These are phyloP conservation scores for Colletotrichum karsti DNA, from an alignment of 2,329 filamentous ascomycete genomes.

Conservation along the genomic window DNA sequence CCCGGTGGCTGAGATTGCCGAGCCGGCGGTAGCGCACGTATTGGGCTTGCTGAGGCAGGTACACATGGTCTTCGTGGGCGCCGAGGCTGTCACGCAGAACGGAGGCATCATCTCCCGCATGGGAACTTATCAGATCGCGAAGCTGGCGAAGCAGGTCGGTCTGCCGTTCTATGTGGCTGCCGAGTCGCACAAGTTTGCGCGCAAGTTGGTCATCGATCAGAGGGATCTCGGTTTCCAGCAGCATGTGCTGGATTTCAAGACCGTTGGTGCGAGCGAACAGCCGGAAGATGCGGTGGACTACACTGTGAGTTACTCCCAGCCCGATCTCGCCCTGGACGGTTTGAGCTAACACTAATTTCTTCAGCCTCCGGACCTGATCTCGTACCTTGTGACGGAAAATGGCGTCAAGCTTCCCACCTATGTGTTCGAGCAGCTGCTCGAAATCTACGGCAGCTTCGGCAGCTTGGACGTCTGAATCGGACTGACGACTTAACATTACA, in stretches of 20 bases:
- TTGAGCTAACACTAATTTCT: constrained; percentile 22
- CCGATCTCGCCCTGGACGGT: too few relatives aligned
- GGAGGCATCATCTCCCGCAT: constrained; percentile 91
- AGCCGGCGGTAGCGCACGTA: constrained; percentile 78
- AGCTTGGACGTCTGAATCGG: constrained; percentile 39
- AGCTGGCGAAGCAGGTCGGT: constrained; percentile 74
- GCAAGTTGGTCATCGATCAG: constrained; percentile 84
- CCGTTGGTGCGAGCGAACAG: constrained; percentile 54
- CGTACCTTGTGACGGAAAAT: constrained; percentile 79
- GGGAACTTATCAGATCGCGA: constrained; percentile 86
- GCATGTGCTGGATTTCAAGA: constrained; percentile 77
- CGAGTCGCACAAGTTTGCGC: constrained; percentile 96
- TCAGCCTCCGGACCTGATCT: constrained; percentile 73
- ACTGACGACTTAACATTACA: neutral
- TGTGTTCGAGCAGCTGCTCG: constrained; percentile 75
- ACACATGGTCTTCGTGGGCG: constrained; percentile 72
- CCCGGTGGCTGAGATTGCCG: constrained; percentile 73
- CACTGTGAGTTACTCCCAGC: constrained; percentile 59
- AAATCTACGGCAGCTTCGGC: constrained; percentile 61
- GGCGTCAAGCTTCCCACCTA: constrained; percentile 76
- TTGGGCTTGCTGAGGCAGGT: constrained; percentile 65
- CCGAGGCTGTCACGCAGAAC: constrained; percentile 92
- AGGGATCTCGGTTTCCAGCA: constrained; percentile 83
- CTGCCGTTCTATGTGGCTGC: constrained; percentile 90
- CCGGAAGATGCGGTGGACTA: constrained; percentile 72